Base-by-base conservation (phyloP, 148 eudicot species). In the Arctostaphylos glauca region DNA sequence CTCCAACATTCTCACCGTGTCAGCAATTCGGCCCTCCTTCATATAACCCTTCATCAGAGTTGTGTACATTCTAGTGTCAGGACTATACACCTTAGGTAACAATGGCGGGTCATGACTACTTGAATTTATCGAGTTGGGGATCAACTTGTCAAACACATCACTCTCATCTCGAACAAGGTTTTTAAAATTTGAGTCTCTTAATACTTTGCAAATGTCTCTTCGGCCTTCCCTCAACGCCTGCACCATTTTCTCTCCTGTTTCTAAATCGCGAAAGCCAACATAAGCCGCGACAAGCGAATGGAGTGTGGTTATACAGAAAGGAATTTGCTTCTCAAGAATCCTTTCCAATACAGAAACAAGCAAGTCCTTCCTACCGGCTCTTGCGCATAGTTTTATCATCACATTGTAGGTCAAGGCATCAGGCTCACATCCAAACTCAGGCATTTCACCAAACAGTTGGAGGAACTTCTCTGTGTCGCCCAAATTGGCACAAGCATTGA, bases 21-120 rank as follows among this genome's bases (percentile, higher is more conserved):
- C 98, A 16, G 90, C 80, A 18, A 96, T 91, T 53, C 98, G 88
- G 6, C 98, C 99, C 21, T 87, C 87, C 76, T 92, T 94, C 98
- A 96, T 94, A 83, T 96, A 96, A 49, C 99, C 99, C 83, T 96
- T 96, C 99, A 96, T 96, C 41, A 94, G 86, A 5, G 99, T 94
- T 16, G 99, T 93, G 83, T 94, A 96, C 43, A 96, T 91, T 81
- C 98, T 90, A 77, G 98, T 84, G 84, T 94, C 87, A 0, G 98
- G 98, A 1, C 84, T 21, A 70, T 89, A 88, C 9, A 78, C 78
- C 81, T 84, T 89, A 14, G 91, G 92, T 79, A 96, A 80, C 87
- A 94, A 87, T 4, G 93, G 95, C 44, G 94, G 93, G 19, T 88
- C 93, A 9, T 15, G 70, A 81, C 82, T 58, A 25, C 53, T 81